These are phyloP conservation scores for Plicaturopsis crispa DNA, from an alignment of 768 basidiomycete genomes.

Conservation along the genomic window DNA sequence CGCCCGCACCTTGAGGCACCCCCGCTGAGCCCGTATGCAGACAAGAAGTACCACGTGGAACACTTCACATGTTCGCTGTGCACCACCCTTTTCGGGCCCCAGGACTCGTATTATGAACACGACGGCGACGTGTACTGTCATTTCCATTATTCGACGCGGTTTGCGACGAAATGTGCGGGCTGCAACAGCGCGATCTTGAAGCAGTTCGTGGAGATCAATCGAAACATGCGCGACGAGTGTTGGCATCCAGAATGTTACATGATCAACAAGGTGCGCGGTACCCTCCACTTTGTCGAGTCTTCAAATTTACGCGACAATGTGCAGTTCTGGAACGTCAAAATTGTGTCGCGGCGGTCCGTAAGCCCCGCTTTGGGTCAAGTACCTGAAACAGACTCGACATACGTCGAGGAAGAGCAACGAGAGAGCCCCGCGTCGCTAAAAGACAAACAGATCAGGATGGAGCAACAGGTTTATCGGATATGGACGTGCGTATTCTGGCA, in stretches of 20 bases:
- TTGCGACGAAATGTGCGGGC: slow-evolving; percentile 97
- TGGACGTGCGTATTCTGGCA: slow-evolving; percentile 75
- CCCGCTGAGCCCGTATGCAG: slow-evolving; percentile 31
- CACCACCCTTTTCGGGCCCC: slow-evolving; percentile 91
- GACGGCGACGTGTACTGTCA: slow-evolving; percentile 98
- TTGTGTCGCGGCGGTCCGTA: slow-evolving; percentile 66
- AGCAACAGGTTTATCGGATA: slow-evolving; percentile 95
- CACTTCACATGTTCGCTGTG: slow-evolving; percentile 99
- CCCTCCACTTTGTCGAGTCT: slow-evolving; percentile 1
- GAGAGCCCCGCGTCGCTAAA: slow-evolving; percentile 77
- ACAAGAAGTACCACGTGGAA: slow-evolving; percentile 98
- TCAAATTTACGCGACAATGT: slow-evolving; percentile 3
- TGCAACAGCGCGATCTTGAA: slow-evolving; percentile 97
- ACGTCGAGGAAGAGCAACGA: slow-evolving; percentile 68
- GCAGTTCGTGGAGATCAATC: slow-evolving; percentile 99
- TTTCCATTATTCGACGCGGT: slow-evolving; percentile 97
- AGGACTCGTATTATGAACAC: slow-evolving; percentile 99
- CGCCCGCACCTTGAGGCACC: slow-evolving; percentile 6
- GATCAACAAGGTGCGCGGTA: slow-evolving; percentile 85
- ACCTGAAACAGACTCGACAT: slow-evolving; percentile 45
- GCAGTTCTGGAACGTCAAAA: slow-evolving; percentile 99
- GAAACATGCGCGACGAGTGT: slow-evolving; percentile 96
- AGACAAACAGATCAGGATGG: slow-evolving; percentile 90
- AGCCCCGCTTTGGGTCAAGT: slow-evolving; percentile 45
- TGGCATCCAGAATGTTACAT: slow-evolving; percentile 99